Base-by-base conservation (phyloP, 73 alveolate genomes). In the Paramecium biaurelia region DNA sequence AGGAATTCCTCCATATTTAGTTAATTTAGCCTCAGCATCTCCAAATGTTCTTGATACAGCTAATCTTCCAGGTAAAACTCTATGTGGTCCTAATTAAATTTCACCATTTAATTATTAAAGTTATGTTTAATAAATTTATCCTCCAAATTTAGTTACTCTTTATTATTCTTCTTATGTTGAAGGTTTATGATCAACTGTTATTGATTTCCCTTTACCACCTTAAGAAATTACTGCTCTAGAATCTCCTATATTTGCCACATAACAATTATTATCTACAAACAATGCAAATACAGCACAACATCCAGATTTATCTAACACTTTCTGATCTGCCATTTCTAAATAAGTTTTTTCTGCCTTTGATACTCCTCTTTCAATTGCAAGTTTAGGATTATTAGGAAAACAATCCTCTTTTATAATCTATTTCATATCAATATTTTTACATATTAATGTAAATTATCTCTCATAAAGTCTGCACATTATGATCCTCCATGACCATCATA, bases 61-160 rank as follows among this genome's bases (percentile, higher is more conserved):
- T 57, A 97, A 92, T 92, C 97, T 93, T 8, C 99, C 99, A 15
- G 99, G 99, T 8, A 95, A 84, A 1, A 97, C 99, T 89, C 99
- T 92, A 41, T 92, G 93, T 9, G 98, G 98, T 4, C 98, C 98
- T 4, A 92, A 49, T n/a, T 21, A 32, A 20, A 63, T 68, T 76
- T 86, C 86, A 9, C 85, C 70, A 12, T 42, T 87, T 56, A 85
- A 85, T 92, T 90, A 79, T 79, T 74, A 90, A 79, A 94, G 85
- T 89, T 92, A 94, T 57, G 98, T 92, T 88, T 97, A 95, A 95
- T 97, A 97, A 26, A 97, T 96, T 92, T 96, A 88, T 43, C 99
- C 99, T 10, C 99, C 99, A 10, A 96, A 96, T 30, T 95, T 95
- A n/a, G 79, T 67, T 41, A 97, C 95, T 93, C 99, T 96, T 93